These are phyloP conservation scores for Scutellaria baicalensis DNA, from an alignment of 257 asterid genomes.

Conservation along the genomic window DNA sequence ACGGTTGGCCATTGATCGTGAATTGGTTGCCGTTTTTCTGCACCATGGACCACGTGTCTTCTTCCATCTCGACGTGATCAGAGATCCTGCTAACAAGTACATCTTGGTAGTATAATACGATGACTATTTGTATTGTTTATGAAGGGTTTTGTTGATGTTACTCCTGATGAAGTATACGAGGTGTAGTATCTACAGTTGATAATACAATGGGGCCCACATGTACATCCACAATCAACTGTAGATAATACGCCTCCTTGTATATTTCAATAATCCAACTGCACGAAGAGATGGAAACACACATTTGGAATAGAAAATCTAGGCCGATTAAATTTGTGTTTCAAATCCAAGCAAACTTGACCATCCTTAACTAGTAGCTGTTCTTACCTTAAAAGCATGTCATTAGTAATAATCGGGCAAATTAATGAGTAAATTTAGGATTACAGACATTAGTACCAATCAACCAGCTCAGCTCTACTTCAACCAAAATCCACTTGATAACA, in stretches of 20 bases:
- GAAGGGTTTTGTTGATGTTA: background rate
- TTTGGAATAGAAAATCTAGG: no score
- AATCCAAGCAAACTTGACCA: no score
- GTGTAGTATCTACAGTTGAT: background rate
- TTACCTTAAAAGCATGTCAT: no score
- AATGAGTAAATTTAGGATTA: no score
- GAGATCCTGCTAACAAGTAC: background rate
- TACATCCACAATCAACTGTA: no score
- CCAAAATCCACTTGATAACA: no score
- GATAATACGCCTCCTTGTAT: no score
- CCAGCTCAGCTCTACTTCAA: background rate
- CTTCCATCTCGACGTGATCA: background rate
- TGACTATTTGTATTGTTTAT: background rate
- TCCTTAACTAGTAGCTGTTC: no score
- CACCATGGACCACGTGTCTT: constrained; percentile 54
- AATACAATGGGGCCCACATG: background rate
- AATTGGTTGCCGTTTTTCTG: constrained; percentile 69
- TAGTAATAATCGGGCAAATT: no score
- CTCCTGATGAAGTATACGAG: background rate
- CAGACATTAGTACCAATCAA: background rate
- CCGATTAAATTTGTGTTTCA: no score
- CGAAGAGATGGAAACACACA: no score
- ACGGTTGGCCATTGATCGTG: constrained; percentile 59
- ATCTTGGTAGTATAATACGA: background rate
- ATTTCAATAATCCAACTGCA: no score